Evolutionary conservation across 345 rosid species (phyloP).

Genomic region (Ceriops zippeliana): DNA sequence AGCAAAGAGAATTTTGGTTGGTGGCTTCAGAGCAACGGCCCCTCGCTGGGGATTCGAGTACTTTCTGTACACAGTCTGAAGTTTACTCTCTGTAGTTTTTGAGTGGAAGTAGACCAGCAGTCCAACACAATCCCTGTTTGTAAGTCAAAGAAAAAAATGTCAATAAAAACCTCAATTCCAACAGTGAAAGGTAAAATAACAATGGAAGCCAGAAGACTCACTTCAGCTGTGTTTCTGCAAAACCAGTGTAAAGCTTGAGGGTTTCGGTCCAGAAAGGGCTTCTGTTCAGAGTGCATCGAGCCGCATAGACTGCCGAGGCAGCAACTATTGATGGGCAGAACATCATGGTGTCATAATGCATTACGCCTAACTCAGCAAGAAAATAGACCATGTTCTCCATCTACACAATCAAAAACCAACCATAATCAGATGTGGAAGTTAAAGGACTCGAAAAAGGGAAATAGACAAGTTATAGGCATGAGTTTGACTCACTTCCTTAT

Average conservation of each 20-base stretch:
- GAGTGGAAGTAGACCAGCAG: slow-evolving; percentile 53
- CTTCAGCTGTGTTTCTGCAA: slow-evolving; percentile 55
- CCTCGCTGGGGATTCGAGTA: slow-evolving; percentile 52
- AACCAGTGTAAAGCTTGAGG: slow-evolving; percentile 66
- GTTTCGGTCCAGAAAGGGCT: slow-evolving; percentile 67
- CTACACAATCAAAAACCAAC: slow-evolving; percentile 21
- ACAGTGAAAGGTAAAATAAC: not conserved
- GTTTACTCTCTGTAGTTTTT: slow-evolving; percentile 45
- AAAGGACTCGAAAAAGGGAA: not conserved
- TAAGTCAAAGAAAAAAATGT: not conserved
- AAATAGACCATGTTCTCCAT: slow-evolving; percentile 76
- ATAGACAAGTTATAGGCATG: not conserved
- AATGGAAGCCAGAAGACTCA: slow-evolving; percentile 17
- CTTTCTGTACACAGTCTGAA: slow-evolving; percentile 55
- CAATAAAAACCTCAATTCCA: not conserved
- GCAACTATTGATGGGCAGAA: slow-evolving; percentile 77
- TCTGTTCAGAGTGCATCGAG: slow-evolving; percentile 57
- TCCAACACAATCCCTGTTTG: slow-evolving; percentile 74
- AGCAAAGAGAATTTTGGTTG: slow-evolving; percentile 58
- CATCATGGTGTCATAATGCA: slow-evolving; percentile 57
- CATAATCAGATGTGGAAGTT: not conserved
- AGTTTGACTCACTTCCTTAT: slow-evolving; percentile 34
- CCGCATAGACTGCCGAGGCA: slow-evolving; percentile 92
- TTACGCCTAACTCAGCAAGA: slow-evolving; percentile 76
- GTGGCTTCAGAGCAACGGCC: slow-evolving; percentile 53